Evolutionary conservation across 495 filamentous ascomycete species (phyloP).

Genomic region (Cryomyces minteri): DNA sequence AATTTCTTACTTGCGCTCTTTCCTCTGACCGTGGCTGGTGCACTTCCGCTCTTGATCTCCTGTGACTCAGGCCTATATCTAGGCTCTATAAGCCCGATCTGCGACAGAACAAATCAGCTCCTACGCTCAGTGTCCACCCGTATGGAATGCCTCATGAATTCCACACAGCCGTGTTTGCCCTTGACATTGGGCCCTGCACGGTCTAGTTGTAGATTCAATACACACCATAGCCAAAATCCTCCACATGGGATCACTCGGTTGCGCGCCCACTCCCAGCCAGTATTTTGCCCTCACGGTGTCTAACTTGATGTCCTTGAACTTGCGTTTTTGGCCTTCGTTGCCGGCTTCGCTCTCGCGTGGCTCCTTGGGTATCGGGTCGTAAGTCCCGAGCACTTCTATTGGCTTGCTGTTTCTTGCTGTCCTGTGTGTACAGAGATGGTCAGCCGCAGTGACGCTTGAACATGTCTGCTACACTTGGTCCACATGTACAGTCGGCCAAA

Average conservation of each 20-base stretch:
- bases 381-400: conserved; percentile 87
- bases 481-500: too few species aligned
- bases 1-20: too few species aligned
- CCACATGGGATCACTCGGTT: conserved; percentile 81
- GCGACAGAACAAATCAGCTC: not conserved
- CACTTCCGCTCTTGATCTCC: too few species aligned
- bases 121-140: not conserved
- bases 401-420: conserved; percentile 71
- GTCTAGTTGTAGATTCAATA: not conserved
- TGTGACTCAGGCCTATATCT: conserved; percentile 46
- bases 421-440: conserved; percentile 15
- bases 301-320: conserved; percentile 77
- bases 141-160: not conserved
- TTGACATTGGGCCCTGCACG: too few species aligned
- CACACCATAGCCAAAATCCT: conserved; percentile 70
- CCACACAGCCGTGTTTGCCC: not conserved
- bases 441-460: not conserved
- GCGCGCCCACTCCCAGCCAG: conserved; percentile 92
- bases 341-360: conserved; percentile 45
- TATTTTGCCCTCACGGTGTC: conserved; percentile 71
- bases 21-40: too few species aligned
- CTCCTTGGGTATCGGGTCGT: conserved; percentile 74
- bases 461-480: too few species aligned
- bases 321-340: conserved; percentile 32
- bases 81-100: conserved; percentile 33